phyloP scores from a whole-genome alignment of 371 early-diverging fungal genomes.

The Rhizomucor pusillus region DNA sequence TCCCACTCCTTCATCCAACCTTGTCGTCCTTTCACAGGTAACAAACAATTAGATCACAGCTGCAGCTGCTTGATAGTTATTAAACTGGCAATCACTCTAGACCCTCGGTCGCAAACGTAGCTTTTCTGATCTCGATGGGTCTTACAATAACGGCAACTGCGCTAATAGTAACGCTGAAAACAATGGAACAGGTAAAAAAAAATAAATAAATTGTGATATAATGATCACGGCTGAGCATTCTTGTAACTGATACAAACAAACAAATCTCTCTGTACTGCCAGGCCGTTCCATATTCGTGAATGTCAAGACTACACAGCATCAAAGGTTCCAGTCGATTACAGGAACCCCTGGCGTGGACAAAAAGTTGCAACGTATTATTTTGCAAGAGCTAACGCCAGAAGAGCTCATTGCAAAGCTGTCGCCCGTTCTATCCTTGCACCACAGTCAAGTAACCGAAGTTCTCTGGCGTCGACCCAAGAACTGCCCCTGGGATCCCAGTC shows the following conservation, averaged over 20 bases:
- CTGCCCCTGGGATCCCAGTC: neutral
- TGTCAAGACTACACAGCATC: conserved; percentile 20
- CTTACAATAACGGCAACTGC: too few relatives aligned
- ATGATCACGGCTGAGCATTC: neutral
- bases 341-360: conserved; percentile 4
- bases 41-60: too few relatives aligned
- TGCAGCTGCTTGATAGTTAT: too few relatives aligned
- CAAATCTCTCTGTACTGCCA: neutral
- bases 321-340: conserved; percentile 15
- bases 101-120: neutral
- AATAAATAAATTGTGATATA: too few relatives aligned
- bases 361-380: conserved; percentile 11
- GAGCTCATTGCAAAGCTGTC: conserved; percentile 15
- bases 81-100: neutral
- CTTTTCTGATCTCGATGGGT: too few relatives aligned
- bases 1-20: too few relatives aligned
- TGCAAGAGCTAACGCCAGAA: conserved; percentile 6
- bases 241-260: neutral
- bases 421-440: conserved; percentile 15
- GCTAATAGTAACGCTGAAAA: too few relatives aligned
- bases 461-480: conserved; percentile 20
- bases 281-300: conserved; percentile 14
- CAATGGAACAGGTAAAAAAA: too few relatives aligned
- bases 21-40: too few relatives aligned
- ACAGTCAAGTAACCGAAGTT: conserved; percentile 19